Conservation (phyloP, 2,329 filamentous ascomycete genomes). For the Neurospora crassa region DNA sequence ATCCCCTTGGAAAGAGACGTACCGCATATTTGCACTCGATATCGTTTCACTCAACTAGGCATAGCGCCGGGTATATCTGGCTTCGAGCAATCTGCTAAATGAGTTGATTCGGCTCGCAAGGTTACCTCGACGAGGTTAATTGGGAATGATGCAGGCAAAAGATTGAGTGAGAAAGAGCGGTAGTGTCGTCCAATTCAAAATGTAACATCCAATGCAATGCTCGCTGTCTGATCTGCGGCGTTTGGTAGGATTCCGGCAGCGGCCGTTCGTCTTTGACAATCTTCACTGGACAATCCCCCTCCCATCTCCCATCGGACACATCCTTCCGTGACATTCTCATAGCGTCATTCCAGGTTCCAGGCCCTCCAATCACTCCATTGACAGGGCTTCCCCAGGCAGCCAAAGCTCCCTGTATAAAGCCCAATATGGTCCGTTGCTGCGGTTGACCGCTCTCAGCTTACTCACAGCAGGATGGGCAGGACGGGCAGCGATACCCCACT, state of each 20-base stretch:
- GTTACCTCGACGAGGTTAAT: no score
- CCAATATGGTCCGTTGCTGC: neutral
- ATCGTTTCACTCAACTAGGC: no score
- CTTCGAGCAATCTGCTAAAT: no score
- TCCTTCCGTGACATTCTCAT: neutral
- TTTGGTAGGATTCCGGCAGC: neutral
- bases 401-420: neutral
- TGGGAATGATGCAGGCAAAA: no score
- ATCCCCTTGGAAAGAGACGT: neutral
- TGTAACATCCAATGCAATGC: neutral
- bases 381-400: neutral
- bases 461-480: neutral
- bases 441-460: neutral
- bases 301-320: neutral
- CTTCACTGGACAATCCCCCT: neutral
- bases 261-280: neutral
- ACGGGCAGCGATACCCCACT: neutral
- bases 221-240: neutral
- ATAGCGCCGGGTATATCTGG: no score
- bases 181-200: neutral
- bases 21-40: neutral
- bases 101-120: no score
- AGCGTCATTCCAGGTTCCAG: neutral
- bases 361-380: neutral
- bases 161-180: no score